phyloP scores from a whole-genome alignment of 305 asterid species.

The Fraxinus nigra region DNA sequence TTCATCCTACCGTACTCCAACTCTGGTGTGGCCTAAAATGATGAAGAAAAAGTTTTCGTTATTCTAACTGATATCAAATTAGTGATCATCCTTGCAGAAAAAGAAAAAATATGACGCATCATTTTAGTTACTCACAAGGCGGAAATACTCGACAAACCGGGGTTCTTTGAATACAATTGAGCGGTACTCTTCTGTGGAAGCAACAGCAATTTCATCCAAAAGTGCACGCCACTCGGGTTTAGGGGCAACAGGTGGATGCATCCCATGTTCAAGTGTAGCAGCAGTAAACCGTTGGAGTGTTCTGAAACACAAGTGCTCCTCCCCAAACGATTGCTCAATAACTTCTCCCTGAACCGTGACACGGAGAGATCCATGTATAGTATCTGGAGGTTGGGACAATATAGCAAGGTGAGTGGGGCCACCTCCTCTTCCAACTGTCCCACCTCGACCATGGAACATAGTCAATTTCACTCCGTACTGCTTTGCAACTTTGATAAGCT shows the following conservation, averaged over 20 bases:
- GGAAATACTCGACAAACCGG: constrained; percentile 59
- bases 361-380: constrained; percentile 47
- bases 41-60: neutral
- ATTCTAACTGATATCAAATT: neutral
- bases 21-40: constrained; percentile 51
- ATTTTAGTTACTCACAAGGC: constrained; percentile 36
- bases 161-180: constrained; percentile 52
- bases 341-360: constrained; percentile 61
- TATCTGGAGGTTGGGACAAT: constrained; percentile 57
- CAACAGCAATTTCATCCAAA: constrained; percentile 40
- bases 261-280: constrained; percentile 59
- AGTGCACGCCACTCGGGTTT: constrained; percentile 58
- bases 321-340: constrained; percentile 58
- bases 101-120: neutral
- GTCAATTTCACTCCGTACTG: constrained; percentile 46
- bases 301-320: constrained; percentile 54
- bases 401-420: constrained; percentile 65
- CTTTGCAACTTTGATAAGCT: constrained; percentile 50
- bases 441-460: constrained; percentile 62
- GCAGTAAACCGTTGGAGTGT: constrained; percentile 53
- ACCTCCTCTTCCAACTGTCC: constrained; percentile 60
- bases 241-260: constrained; percentile 51
- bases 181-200: constrained; percentile 49
- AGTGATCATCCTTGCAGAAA: neutral
- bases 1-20: constrained; percentile 58